These are phyloP conservation scores for Pseudocercospora pini-densiflorae DNA, from an alignment of 2,329 filamentous ascomycete species.

Conservation along the genomic window DNA sequence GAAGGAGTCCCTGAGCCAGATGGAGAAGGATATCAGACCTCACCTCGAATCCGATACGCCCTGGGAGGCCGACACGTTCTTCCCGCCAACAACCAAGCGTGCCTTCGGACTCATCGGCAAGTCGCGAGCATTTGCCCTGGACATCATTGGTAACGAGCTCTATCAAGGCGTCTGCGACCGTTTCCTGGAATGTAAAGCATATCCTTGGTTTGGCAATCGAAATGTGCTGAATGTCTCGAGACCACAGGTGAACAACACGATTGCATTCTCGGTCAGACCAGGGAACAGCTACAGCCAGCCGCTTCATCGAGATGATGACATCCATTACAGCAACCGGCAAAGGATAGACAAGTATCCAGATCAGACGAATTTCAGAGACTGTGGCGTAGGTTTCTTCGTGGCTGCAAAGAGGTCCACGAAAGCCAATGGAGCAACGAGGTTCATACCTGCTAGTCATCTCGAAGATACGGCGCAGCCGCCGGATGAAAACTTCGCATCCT, in stretches of 20 bases:
- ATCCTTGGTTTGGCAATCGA: conserved; percentile 15
- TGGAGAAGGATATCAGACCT: conserved; percentile 13
- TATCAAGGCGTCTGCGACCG: conserved; percentile 17
- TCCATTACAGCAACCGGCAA: conserved; percentile 7
- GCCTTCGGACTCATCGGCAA: conserved; percentile 20
- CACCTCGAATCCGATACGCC: conserved; percentile 2
- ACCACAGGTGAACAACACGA: conserved; percentile 12
- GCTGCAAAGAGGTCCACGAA: conserved; percentile 2
- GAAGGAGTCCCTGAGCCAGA: not conserved
- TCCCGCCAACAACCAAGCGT: conserved; percentile 20
- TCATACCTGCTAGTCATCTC: conserved; percentile 13
- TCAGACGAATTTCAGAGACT: conserved; percentile 8
- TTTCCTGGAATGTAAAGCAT: conserved; percentile 16
- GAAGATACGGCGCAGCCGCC: conserved; percentile 5
- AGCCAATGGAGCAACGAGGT: conserved; percentile 8
- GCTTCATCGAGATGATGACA: conserved; percentile 13
- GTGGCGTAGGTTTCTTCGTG: conserved; percentile 10
- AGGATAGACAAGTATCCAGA: conserved; percentile 4
- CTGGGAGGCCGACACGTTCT: conserved; percentile 18
- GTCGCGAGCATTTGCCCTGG: conserved; percentile 14
- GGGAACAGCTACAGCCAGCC: conserved; percentile 9
- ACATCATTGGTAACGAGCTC: conserved; percentile 20
- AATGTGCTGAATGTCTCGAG: conserved; percentile 13
- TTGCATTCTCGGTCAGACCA: conserved; percentile 9
- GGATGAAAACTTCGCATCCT: conserved; percentile 9